Percentiles rank a stretch among this genome's conserved stretches.
phyloP scores from a whole-genome alignment of 2,329 filamentous ascomycete species.

The Hirsutella minnesotensis region DNA sequence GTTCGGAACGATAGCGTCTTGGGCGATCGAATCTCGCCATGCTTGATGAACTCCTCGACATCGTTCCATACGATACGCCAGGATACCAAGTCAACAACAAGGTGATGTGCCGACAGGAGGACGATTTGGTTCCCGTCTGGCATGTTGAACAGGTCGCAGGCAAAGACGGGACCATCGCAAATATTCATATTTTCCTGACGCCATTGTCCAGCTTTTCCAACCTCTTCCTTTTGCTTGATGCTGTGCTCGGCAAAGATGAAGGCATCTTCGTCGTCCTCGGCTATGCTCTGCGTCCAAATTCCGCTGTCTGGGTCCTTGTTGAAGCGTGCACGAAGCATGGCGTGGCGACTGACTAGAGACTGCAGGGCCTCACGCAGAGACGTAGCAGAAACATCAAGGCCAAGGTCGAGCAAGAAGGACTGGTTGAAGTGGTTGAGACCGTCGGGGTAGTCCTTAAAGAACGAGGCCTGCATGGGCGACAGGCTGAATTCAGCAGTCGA shows the following conservation, averaged over 20 bases:
- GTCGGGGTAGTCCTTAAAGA: conserved; percentile 21
- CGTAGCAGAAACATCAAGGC: conserved; percentile 1
- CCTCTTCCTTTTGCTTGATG: neutral
- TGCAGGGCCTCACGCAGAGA: conserved; percentile 12
- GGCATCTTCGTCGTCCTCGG: conserved; percentile 1
- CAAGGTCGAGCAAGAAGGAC: conserved; percentile 26
- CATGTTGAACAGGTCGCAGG: conserved; percentile 9
- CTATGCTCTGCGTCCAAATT: conserved; percentile 13
- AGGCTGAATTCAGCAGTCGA: conserved; percentile 23
- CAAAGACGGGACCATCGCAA: conserved; percentile 9
- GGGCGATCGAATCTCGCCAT: conserved; percentile 4
- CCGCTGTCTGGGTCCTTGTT: neutral
- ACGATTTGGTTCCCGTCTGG: conserved; percentile 4
- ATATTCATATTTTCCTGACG: conserved; percentile 6
- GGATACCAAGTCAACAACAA: conserved; percentile 33
- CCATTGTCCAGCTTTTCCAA: neutral
- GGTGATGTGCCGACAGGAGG: conserved; percentile 8
- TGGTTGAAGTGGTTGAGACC: conserved; percentile 30
- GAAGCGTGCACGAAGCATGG: conserved; percentile 25
- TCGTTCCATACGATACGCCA: conserved; percentile 24
- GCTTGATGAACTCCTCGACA: conserved; percentile 5
- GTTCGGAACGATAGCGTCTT: conserved; percentile 19
- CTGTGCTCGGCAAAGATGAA: conserved; percentile 2
- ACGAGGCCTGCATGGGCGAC: conserved; percentile 31
- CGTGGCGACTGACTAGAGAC: conserved; percentile 16